Evolutionary conservation across 805 yeast genomes (phyloP).

Genomic region (baker's yeast (Saccharomyces cerevisiae)): DNA sequence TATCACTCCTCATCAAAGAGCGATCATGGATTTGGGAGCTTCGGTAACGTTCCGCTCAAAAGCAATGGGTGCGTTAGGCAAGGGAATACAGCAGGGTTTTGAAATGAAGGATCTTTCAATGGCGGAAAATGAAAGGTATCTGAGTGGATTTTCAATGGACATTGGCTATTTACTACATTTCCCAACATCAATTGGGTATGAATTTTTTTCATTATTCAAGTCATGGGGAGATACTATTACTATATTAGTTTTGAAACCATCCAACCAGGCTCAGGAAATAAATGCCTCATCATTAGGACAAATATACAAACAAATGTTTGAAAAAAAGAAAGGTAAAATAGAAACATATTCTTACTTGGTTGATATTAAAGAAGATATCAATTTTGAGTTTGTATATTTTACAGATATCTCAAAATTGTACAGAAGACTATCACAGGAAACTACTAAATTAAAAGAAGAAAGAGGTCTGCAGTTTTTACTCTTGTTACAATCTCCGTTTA

Average conservation of each 20-base stretch:
- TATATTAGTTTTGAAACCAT: conserved; percentile 60
- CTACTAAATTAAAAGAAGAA: conserved; percentile 54
- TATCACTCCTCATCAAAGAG: conserved; percentile 59
- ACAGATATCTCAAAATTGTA: conserved; percentile 48
- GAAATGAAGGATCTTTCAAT: conserved; percentile 46
- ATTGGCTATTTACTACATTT: conserved; percentile 61
- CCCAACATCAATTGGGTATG: conserved; percentile 59
- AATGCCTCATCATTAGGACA: conserved; percentile 32
- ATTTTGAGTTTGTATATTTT: conserved; percentile 48
- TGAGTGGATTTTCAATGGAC: conserved; percentile 47
- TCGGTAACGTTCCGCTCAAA: conserved; percentile 61
- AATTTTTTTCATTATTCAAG: conserved; percentile 58
- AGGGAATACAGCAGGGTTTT: conserved; percentile 81
- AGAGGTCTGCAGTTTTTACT: conserved; percentile 57
- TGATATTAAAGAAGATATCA: conserved; percentile 43
- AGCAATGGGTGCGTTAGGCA: conserved; percentile 75
- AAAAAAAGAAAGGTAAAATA: conserved; percentile 39
- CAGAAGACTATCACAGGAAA: conserved; percentile 46
- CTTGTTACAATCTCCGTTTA: conserved; percentile 65
- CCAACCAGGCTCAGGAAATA: conserved; percentile 48
- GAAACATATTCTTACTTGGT: conserved; percentile 39
- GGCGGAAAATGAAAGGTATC: conserved; percentile 44
- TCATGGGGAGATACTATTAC: conserved; percentile 48
- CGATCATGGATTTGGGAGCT: conserved; percentile 70
- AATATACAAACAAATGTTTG: conserved; percentile 46